Evolutionary conservation across 441 rosid genomes (phyloP).

Genomic region (Jatropha multifida): DNA sequence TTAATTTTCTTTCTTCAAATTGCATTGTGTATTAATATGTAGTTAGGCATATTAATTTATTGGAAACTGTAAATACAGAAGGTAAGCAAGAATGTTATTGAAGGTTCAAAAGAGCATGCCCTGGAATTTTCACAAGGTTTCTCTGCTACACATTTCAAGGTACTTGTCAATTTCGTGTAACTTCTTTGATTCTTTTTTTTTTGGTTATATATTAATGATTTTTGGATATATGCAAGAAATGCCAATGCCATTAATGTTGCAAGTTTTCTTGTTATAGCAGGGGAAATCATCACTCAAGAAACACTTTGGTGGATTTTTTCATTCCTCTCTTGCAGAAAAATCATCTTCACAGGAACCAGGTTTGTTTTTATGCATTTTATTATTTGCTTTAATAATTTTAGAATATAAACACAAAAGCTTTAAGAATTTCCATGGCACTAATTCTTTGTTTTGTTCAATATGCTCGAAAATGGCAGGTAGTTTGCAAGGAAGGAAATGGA

Average conservation of each 20-base stretch:
- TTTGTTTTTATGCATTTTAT: constrained; percentile 8
- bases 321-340: constrained; percentile 38
- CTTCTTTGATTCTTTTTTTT: not conserved
- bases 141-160: constrained; percentile 49
- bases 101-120: constrained; percentile 37
- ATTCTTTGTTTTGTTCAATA: constrained; percentile 2
- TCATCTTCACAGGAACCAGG: constrained; percentile 40
- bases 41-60: not conserved
- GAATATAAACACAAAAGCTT: not conserved
- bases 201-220: not conserved
- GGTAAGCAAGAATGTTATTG: constrained; percentile 24
- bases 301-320: constrained; percentile 42
- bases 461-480: constrained; percentile 32
- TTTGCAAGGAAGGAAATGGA: constrained; percentile 43
- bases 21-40: not conserved
- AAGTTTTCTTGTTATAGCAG: constrained; percentile 27
- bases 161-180: not conserved
- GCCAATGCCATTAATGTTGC: not conserved
- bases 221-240: not conserved
- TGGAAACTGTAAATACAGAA: constrained; percentile 29
- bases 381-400: not conserved
- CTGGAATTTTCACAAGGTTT: constrained; percentile 46
- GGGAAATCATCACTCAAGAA: constrained; percentile 41
- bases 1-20: not conserved
- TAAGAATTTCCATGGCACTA: not conserved